phyloP scores from a whole-genome alignment of 2,329 filamentous ascomycete genomes.

The Monilinia laxa region DNA sequence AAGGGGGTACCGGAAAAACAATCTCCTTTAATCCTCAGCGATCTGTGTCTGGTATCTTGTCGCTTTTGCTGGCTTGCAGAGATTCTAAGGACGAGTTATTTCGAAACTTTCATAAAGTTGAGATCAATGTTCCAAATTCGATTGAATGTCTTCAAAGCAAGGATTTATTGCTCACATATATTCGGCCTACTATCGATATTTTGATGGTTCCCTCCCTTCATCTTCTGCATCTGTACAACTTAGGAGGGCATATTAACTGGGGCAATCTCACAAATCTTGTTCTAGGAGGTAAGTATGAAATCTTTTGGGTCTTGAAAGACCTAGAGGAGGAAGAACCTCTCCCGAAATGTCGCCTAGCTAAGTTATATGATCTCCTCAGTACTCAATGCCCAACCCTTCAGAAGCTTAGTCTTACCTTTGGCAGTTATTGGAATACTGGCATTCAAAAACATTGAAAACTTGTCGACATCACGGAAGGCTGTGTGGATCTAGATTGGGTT shows the following conservation, averaged over 20 bases:
- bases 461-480: background rate
- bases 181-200: background rate
- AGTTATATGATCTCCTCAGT: background rate
- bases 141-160: rapidly evolving
- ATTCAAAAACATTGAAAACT: background rate
- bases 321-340: too few species aligned
- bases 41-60: background rate
- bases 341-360: too few species aligned
- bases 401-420: background rate
- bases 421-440: too few species aligned
- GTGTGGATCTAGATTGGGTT: background rate
- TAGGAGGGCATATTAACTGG: background rate
- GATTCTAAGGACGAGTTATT: background rate
- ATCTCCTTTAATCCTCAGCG: too few species aligned
- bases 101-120: background rate
- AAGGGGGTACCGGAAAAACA: too few species aligned
- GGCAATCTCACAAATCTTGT: background rate
- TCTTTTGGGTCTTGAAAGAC: too few species aligned
- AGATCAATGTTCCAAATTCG: background rate
- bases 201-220: rapidly evolving
- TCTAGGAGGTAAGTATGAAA: rapidly evolving
- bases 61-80: background rate
- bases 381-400: background rate
- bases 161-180: background rate
- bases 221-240: rapidly evolving